These are phyloP conservation scores for Aspergillus vadensis DNA, from an alignment of 2,329 filamentous ascomycete species.

Conservation along the genomic window DNA sequence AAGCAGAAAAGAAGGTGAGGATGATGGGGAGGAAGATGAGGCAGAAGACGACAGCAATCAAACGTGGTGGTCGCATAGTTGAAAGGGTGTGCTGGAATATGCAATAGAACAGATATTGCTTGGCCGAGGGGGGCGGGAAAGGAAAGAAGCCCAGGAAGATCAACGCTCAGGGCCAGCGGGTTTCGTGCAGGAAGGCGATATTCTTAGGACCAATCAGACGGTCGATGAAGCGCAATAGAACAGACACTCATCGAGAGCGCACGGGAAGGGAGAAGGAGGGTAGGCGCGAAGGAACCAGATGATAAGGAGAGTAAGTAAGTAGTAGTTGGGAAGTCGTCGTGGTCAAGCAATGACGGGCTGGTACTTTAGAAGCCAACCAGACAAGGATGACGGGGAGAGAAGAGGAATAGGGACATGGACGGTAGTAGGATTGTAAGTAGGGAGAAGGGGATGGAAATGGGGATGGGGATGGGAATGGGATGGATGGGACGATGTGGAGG, in stretches of 20 bases:
- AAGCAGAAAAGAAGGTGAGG: slow-evolving; percentile 50
- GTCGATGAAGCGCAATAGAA: slow-evolving; percentile 32
- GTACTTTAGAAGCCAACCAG: slow-evolving; percentile 1
- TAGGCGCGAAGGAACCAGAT: background rate
- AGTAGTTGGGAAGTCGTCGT: background rate
- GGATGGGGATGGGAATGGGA: background rate
- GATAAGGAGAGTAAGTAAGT: slow-evolving; percentile 2
- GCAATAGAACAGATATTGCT: background rate
- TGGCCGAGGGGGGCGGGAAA: background rate
- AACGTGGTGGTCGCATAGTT: slow-evolving; percentile 51
- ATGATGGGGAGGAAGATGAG: slow-evolving; percentile 52
- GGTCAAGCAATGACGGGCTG: slow-evolving; percentile 8
- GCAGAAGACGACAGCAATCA: slow-evolving; percentile 49
- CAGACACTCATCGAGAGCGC: slow-evolving; percentile 39
- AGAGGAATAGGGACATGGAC: slow-evolving; percentile 5
- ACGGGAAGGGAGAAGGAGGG: slow-evolving; percentile 18
- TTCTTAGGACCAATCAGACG: slow-evolving; percentile 37
- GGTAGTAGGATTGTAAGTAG: background rate
- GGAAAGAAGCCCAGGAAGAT: background rate
- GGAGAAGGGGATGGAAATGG: slow-evolving; percentile 10
- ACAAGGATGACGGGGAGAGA: slow-evolving; percentile 6
- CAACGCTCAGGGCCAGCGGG: background rate
- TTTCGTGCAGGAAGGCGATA: slow-evolving; percentile 5
- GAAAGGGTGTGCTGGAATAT: background rate
- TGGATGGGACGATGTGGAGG: background rate